Base-by-base conservation (phyloP, 768 basidiomycete genomes). In the Kwoniella europaea region DNA sequence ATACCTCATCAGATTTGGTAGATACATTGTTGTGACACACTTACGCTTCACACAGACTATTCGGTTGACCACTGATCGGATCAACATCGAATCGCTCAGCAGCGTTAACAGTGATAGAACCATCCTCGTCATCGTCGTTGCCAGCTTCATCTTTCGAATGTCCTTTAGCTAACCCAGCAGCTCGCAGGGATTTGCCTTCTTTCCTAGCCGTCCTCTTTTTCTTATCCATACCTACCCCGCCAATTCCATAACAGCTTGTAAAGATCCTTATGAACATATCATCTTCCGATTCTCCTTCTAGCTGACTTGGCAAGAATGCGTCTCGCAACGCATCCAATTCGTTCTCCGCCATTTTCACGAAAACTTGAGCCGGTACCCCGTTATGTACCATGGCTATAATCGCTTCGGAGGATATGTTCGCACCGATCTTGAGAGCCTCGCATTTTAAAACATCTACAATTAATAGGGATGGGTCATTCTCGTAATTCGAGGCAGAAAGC, bases 21-120 rank as follows among this genome's bases (percentile, higher is more conserved):
- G 9, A 13, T 50, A 58, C 24, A 56, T 50, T 2, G 41, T 46
- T 52, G n/a, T 5, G 9, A 16, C 18, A 18, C 13, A 74, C 76
- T 67, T 46, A 80, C 79, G 73, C 67, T 68, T 80, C 79, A 10
- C 68, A 75, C n/a, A 78, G 55, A 16, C 75, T 68, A 4, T 63
- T 68, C 3, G 77, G 71, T 44, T 76, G 74, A 16, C 71, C 68
- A 52, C 75, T 80, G 42, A 75, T 46, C 1, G 76, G 73, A 54
- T 73, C 71, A 0, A 76, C 63, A 29, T 72, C 78, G 44, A 41
- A 72, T 20, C 50, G 27, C 59, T 76, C 67, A 10, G 62, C 22
- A 7, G 67, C 18, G 5, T 46, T 41, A 18, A 74, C 56, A 15
- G 63, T 55, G 65, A 43, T 24, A 15, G 63, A 56, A 12, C 16